Evolutionary conservation across 805 yeast species (phyloP), one percentile per base, ranked within the genome.

Genomic region (Ogataea glucozyma): DNA sequence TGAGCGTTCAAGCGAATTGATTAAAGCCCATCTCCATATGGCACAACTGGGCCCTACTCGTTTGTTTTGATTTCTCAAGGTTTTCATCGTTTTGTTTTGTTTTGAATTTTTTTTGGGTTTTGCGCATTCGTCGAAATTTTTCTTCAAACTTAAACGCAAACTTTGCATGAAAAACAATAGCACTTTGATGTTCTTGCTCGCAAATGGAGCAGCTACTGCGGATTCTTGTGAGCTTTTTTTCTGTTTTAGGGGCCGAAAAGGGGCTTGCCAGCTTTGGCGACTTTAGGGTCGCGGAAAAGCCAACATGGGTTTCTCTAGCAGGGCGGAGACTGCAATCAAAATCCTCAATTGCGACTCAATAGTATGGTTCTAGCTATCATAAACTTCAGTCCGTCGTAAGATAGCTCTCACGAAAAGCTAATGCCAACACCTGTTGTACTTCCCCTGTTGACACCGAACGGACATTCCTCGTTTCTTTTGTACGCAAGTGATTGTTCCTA

Each of bases 381-480:
- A n/a, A n/a, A n/a, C n/a, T n/a, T n/a, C n/a, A n/a, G n/a, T n/a
- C n/a, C n/a, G n/a, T n/a, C n/a, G n/a, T n/a, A n/a, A n/a, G n/a
- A n/a, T n/a, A n/a, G n/a, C n/a, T n/a, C n/a, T n/a, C n/a, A n/a
- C n/a, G n/a, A n/a, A n/a, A n/a, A n/a, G n/a, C n/a, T n/a, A n/a
- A n/a, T n/a, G n/a, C n/a, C n/a, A n/a, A n/a, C n/a, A 10, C 21
- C 12, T 24, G 19, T 34, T 34, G 13, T 23, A 18, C 22, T 13
- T 23, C 38, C 22, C 16, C 16, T 6, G 22, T 23, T 16, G 11
- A 16, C 20, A 12, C 19, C 18, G 16, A 30, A 21, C 22, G 38
- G 16, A 9, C 4, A 8, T 10, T n/a, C n/a, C 26, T 22, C 38
- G 38, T 34, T 34, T 34, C 38, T 34, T 34, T 34, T 34, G 29